A percentile compares a stretch with the other conserved stretches of the same genome.
phyloP scores from a whole-genome alignment of 2,329 filamentous ascomycete genomes.

The Scedosporium apiospermum region DNA sequence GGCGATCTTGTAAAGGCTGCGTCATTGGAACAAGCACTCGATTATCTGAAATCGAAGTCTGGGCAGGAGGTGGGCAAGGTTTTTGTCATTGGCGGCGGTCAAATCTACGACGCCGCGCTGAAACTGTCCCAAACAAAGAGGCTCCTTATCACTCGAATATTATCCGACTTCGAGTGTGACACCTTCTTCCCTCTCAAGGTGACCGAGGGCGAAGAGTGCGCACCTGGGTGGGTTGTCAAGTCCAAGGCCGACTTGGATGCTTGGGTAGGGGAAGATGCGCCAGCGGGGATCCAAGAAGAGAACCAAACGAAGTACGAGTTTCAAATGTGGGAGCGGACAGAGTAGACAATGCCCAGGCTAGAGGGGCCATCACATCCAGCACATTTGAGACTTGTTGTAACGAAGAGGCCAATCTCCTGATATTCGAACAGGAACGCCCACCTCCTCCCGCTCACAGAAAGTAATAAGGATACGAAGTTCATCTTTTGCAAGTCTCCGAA shows the following conservation, averaged over 20 bases:
- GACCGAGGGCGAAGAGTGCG: conserved; percentile 17
- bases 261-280: conserved; percentile 58
- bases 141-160: conserved; percentile 61
- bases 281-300: conserved; percentile 50
- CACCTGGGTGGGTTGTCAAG: conserved; percentile 43
- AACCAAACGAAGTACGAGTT: conserved; percentile 58
- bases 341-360: conserved; percentile 6
- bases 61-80: conserved; percentile 40
- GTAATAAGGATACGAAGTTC: no score
- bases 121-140: conserved; percentile 44
- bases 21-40: conserved; percentile 50
- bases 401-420: background rate
- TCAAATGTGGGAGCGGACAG: conserved; percentile 60
- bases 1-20: conserved; percentile 44
- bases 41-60: conserved; percentile 29
- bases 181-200: conserved; percentile 60
- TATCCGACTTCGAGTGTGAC: conserved; percentile 65
- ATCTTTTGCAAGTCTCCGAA: conserved; percentile 1
- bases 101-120: conserved; percentile 72
- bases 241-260: conserved; percentile 42
- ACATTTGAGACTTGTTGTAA: background rate
- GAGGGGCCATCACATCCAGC: conserved; percentile 7
- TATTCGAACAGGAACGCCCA: background rate
- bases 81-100: conserved; percentile 84
- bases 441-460: no score